Conservation (phyloP, 805 yeast species). For the Candida quercuum region DNA sequence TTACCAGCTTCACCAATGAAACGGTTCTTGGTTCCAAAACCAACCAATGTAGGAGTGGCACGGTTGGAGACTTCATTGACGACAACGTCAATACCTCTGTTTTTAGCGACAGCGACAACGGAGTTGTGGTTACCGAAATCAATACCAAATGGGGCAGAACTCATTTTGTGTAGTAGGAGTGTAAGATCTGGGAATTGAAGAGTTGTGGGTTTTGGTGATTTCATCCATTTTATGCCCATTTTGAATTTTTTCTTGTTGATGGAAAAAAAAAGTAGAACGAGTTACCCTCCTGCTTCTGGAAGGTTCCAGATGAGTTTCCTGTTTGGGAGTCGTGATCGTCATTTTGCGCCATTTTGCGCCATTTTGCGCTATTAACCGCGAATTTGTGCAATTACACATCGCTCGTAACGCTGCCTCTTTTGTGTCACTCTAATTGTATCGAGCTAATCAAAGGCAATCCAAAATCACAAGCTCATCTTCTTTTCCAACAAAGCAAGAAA, state of each 20-base stretch:
- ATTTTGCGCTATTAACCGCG: no score
- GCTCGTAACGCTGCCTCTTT: no score
- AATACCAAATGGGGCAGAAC: conserved; percentile 86
- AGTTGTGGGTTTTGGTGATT: background rate
- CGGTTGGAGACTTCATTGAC: conserved; percentile 99
- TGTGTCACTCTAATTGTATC: no score
- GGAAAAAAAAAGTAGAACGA: background rate
- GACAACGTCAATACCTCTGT: conserved; percentile 96
- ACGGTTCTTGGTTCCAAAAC: conserved; percentile 86
- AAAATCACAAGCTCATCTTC: background rate
- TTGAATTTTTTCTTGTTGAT: background rate
- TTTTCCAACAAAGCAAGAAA: no score
- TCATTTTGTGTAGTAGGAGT: conserved; percentile 54
- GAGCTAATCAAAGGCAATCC: no score
- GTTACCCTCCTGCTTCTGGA: conserved; percentile 3
- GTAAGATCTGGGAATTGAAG: background rate
- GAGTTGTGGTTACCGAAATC: conserved; percentile 95
- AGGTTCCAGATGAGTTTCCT: conserved; percentile 4
- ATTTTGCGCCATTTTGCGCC: background rate
- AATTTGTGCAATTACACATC: no score
- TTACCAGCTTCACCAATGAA: conserved; percentile 93
- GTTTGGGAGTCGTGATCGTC: background rate
- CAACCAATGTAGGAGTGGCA: conserved; percentile 87
- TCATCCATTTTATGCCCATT: background rate
- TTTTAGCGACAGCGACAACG: conserved; percentile 93